Percentiles rank a stretch among this genome's conserved stretches.
phyloP scores from a whole-genome alignment of 1,139 yeast genomes.

The Pneumocystis carinii region DNA sequence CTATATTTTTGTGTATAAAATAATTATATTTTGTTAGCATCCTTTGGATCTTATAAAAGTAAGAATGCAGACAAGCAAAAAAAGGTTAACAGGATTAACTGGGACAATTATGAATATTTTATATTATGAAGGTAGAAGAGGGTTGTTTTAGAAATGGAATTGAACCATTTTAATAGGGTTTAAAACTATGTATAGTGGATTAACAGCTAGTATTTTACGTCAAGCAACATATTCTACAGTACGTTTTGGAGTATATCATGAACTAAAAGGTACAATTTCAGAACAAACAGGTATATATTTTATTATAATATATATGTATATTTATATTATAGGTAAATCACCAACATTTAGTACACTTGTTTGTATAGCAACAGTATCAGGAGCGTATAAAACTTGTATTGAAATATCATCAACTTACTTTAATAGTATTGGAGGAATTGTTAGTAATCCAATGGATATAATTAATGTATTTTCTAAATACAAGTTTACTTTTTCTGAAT shows the following conservation, averaged over 20 bases:
- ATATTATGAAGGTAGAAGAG: constrained; percentile 35
- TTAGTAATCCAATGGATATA: constrained; percentile 80
- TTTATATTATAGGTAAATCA: neutral
- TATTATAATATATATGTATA: neutral
- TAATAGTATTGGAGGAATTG: constrained; percentile 47
- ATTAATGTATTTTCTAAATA: constrained; percentile 33
- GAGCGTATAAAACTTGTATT: neutral
- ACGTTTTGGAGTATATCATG: constrained; percentile 71
- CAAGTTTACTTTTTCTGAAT: neutral
- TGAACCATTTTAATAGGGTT: constrained; percentile 25
- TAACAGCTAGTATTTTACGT: constrained; percentile 65
- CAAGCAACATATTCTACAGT: constrained; percentile 83
- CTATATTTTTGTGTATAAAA: neutral
- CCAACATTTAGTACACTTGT: neutral
- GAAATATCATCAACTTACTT: neutral
- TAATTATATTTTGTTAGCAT: constrained; percentile 25
- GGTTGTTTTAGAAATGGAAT: neutral
- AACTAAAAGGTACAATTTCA: constrained; percentile 37
- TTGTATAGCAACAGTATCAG: neutral
- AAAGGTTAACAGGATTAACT: constrained; percentile 45
- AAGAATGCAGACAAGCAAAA: constrained; percentile 58
- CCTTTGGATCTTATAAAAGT: constrained; percentile 79
- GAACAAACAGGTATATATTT: neutral
- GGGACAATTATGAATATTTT: constrained; percentile 49
- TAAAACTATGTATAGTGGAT: constrained; percentile 57